Evolutionary conservation across 2,329 filamentous ascomycete genomes (phyloP), one percentile per base, ranked within the genome.

Genomic region (Cladophialophora yegresii): DNA sequence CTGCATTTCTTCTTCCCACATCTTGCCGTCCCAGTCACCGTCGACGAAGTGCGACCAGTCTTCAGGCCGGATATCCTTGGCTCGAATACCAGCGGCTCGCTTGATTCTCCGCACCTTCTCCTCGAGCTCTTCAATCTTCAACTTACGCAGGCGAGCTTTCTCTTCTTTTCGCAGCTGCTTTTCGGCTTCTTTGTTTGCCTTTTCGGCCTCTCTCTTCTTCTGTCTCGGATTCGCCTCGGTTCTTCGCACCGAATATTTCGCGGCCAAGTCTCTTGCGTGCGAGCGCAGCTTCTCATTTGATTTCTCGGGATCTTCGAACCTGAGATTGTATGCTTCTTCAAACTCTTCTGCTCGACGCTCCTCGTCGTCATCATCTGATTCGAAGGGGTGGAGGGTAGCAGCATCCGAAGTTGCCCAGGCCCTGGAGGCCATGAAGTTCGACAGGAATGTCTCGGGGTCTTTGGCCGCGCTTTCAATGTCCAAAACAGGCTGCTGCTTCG

Each of bases 251-350:
- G 93, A 95, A 70, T 90, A 89, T 67, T 89, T 88, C 45, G 88
- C 88, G 43, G 90, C 89, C 20, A 92, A 84, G 74, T 96, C 92
- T 86, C 93, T 89, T 62, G 93, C 89, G 78, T 97, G 96, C 5
- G 93, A 92, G 73, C 89, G 87, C 33, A 99, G 82, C 56, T 90
- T 88, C 77, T 96, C 92, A 74, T 97, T 97, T 72, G 91, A 88
- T 74, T 91, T 92, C 65, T 85, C 85, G 0, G 95, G 92, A 72
- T 98, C 91, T 75, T 99, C 95, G 73, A 99, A 99, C 36, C 95
- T 89, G 78, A 97, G 80, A 79, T 99, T 99, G 80, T 96, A 99
- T 4, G 93, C 93, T 69, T 90, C 85, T 78, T 99, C 95, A 73
- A 93, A 96, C 66, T 89, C 87, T 51, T 98, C 93, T 28, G 93